Base-by-base conservation (phyloP, 306 rosid species). In the Cucumis sativus region DNA sequence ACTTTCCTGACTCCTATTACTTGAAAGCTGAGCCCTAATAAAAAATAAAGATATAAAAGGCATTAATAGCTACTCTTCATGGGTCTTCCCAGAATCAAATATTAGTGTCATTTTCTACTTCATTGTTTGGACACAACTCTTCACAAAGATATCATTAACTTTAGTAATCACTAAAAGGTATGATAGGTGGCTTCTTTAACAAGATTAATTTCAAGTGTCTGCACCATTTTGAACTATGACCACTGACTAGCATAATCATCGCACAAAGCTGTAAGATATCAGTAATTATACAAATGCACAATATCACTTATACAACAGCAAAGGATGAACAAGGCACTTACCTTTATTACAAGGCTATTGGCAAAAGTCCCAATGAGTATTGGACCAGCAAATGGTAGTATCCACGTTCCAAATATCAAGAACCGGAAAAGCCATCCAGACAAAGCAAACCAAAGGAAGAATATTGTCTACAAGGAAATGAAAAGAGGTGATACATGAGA, bases 401-500 rank as follows among this genome's bases (percentile, higher is more conserved):
- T 86, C 97, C 99, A 95, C 6, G 88, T 84, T 10, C 89, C 97
- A 47, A 90, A 58, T 66, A 95, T 85, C 79, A 95, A 80, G 68
- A 86, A 4, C 78, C 97, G 97, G 43, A 95, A 95, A 35, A 92
- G 96, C 97, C 99, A 95, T 71, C 99, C 99, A 76, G 99, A 95
- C 28, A 95, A 82, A 30, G 97, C 97, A 78, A 95, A 88, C 99
- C 97, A 95, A 79, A 95, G 83, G 87, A 95, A 92, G 90, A 95
- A 91, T 70, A 92, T 68, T 17, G 99, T 95, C 99, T 95, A 80
- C 82, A 80, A 81, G 83, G 81, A 82, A 30, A 79, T 70, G 47
- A 15, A 37, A 60, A 16, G 43, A 16, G 43, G 69, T 68, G 51
- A 52, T 47, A 47, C 52, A 47, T 47, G 54, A 1, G 6, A 49